phyloP scores from a whole-genome alignment of 192 early-diverging fungal species.

The Geosiphon pyriformis region DNA sequence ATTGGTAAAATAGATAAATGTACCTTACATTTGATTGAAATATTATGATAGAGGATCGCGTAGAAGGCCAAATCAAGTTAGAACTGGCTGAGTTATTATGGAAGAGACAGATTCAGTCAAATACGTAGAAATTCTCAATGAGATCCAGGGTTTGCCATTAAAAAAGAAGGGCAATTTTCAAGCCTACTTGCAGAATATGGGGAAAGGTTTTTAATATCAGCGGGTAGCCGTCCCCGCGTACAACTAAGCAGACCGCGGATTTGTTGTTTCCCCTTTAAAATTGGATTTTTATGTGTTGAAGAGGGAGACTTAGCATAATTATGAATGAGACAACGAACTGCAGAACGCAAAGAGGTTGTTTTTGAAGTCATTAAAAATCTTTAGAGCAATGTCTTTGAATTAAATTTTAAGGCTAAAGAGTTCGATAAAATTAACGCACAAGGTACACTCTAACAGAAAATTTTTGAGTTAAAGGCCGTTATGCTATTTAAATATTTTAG shows the following conservation, averaged over 20 bases:
- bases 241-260: background rate
- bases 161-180: background rate
- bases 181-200: background rate
- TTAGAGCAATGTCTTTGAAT: no score
- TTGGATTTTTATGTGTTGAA: background rate
- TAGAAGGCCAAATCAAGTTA: background rate
- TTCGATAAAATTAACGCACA: no score
- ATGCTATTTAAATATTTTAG: no score
- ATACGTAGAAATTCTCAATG: background rate
- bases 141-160: background rate
- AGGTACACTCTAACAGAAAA: no score
- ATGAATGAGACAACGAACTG: background rate
- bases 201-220: background rate
- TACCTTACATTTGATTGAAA: background rate
- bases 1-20: background rate
- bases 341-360: background rate
- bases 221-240: background rate
- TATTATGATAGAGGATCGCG: background rate
- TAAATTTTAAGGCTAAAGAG: no score
- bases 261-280: background rate
- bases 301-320: background rate
- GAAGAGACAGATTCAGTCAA: no score
- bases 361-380: background rate
- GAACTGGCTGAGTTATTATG: no score
- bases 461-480: no score